These are phyloP conservation scores for Handroanthus guayacan DNA, from an alignment of 257 asterid species.

Conservation along the genomic window DNA sequence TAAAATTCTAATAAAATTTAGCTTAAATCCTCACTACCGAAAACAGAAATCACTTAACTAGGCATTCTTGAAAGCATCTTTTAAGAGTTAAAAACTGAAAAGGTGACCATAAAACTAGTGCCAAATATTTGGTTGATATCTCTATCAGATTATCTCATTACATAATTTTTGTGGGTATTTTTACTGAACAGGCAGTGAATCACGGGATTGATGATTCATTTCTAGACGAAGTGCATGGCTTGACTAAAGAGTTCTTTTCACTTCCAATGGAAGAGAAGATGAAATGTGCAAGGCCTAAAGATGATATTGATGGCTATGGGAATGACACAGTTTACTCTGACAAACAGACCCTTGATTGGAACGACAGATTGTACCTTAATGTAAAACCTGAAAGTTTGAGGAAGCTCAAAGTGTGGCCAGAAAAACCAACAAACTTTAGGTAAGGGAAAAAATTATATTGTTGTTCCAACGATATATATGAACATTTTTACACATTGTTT, in stretches of 20 bases:
- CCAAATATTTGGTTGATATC: too few relatives aligned
- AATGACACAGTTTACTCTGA: slow-evolving; percentile 42
- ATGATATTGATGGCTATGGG: slow-evolving; percentile 47
- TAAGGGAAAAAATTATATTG: neutral
- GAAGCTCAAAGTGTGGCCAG: slow-evolving; percentile 49
- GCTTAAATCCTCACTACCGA: too few relatives aligned
- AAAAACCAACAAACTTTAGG: slow-evolving; percentile 48
- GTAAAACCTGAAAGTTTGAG: slow-evolving; percentile 36
- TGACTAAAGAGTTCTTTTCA: slow-evolving; percentile 40
- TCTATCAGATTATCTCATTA: neutral
- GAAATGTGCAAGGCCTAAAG: slow-evolving; percentile 38
- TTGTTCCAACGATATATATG: too few relatives aligned
- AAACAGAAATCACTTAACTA: too few relatives aligned
- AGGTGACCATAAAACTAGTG: too few relatives aligned
- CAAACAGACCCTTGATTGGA: slow-evolving; percentile 43
- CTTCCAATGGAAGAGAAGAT: slow-evolving; percentile 56
- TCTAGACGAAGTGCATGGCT: slow-evolving; percentile 40
- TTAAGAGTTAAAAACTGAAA: too few relatives aligned
- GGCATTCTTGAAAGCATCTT: too few relatives aligned
- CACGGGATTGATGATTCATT: slow-evolving; percentile 44
- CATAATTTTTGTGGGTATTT: neutral
- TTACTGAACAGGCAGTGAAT: slow-evolving; percentile 40
- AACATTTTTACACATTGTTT: too few relatives aligned
- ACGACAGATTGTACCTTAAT: slow-evolving; percentile 41
- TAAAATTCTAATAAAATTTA: too few relatives aligned